phyloP scores from a whole-genome alignment of 768 basidiomycete species.

The Calocybe indica region DNA sequence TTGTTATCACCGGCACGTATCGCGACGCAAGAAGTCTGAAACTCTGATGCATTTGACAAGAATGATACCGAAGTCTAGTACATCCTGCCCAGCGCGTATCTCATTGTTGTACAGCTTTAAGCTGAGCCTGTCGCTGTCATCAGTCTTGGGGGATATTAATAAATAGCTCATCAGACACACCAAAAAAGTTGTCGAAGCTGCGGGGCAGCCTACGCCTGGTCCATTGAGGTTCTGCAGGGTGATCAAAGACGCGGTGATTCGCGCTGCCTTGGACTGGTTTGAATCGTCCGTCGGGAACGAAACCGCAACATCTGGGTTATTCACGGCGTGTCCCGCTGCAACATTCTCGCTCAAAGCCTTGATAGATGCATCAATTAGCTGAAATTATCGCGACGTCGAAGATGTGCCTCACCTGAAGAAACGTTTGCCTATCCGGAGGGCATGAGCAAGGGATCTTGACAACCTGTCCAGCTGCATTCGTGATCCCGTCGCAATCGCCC shows the following conservation, averaged over 20 bases:
- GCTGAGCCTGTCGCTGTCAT: conserved; percentile 14
- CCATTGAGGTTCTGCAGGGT: conserved; percentile 71
- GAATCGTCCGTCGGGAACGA: conserved; percentile 62
- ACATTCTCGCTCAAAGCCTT: conserved; percentile 50
- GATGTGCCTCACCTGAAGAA: conserved; percentile 34
- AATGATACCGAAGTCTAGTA: too few relatives aligned
- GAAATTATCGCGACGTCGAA: neutral
- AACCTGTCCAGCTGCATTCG: conserved; percentile 44
- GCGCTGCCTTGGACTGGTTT: conserved; percentile 44
- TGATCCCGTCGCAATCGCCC: conserved; percentile 66
- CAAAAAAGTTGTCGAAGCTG: conserved; percentile 17
- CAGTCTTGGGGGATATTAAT: too few relatives aligned
- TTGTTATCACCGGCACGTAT: too few relatives aligned
- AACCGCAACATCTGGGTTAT: conserved; percentile 50
- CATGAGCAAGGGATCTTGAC: conserved; percentile 65
- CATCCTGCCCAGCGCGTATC: too few relatives aligned
- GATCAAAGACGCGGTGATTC: conserved; percentile 52
- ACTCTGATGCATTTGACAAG: too few relatives aligned
- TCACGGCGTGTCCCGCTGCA: conserved; percentile 54
- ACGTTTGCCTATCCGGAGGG: conserved; percentile 48
- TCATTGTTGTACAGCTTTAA: conserved; percentile 8
- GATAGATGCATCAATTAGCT: neutral
- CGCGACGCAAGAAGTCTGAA: too few relatives aligned
- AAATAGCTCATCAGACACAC: conserved; percentile 1
- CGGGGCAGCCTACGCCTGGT: conserved; percentile 65